Evolutionary conservation across 345 rosid species (phyloP).

Genomic region (Citropsis articulata): DNA sequence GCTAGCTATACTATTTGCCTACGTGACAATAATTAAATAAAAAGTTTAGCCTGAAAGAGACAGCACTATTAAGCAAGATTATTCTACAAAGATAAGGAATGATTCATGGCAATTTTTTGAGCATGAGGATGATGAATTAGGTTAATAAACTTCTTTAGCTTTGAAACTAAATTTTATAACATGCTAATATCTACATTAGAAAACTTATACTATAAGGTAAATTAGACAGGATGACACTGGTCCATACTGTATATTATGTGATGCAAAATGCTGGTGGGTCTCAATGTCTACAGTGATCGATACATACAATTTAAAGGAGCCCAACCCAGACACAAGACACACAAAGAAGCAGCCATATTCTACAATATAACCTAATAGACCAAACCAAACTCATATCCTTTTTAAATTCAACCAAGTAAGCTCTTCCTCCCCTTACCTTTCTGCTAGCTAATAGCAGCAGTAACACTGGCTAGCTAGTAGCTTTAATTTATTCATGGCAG

Average conservation of each 20-base stretch:
- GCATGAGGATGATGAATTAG: too few relatives aligned
- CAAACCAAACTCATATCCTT: neutral
- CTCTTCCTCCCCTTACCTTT: conserved; percentile 12
- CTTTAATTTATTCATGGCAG: conserved; percentile 24
- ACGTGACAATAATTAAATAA: too few relatives aligned
- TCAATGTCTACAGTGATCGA: conserved; percentile 18
- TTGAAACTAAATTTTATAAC: too few relatives aligned
- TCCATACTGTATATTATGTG: conserved; percentile 22
- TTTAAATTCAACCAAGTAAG: conserved; percentile 13
- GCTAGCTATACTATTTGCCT: too few relatives aligned
- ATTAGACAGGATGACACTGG: neutral
- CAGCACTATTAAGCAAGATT: too few relatives aligned
- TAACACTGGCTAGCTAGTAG: neutral
- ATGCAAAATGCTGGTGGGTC: conserved; percentile 18
- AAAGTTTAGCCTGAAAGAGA: too few relatives aligned
- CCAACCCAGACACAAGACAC: conserved; percentile 22
- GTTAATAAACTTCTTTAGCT: too few relatives aligned
- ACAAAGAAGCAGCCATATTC: neutral
- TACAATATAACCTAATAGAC: neutral
- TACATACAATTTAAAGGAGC: conserved; percentile 14
- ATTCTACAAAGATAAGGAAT: too few relatives aligned
- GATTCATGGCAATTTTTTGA: too few relatives aligned
- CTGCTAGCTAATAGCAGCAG: neutral
- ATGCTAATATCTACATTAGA: too few relatives aligned
- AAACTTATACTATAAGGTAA: too few relatives aligned